Evolutionary conservation across 2,329 filamentous ascomycete genomes (phyloP).

Genomic region (Fusarium continuum): DNA sequence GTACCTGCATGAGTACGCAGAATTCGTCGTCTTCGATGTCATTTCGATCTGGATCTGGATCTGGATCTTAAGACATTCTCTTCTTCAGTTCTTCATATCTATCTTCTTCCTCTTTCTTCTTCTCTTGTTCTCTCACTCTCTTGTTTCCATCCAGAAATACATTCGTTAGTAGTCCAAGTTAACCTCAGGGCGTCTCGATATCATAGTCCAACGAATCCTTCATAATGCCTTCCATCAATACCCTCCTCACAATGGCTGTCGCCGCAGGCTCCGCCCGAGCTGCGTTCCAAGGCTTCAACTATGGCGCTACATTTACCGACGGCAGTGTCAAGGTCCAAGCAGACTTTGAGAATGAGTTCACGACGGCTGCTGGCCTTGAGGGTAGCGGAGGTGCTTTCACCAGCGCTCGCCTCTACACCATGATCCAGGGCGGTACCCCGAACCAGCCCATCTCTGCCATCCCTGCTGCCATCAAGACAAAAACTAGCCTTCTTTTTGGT

Average conservation of each 20-base stretch:
- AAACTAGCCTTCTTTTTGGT: conserved; percentile 81
- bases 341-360: conserved; percentile 78
- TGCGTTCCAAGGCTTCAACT: conserved; percentile 75
- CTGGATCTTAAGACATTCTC: background rate
- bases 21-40: conserved; percentile 8
- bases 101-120: background rate
- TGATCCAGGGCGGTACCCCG: conserved; percentile 73
- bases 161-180: conserved; percentile 25
- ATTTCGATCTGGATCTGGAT: conserved; percentile 9
- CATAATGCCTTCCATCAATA: conserved; percentile 47
- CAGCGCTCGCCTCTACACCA: conserved; percentile 79
- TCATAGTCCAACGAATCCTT: background rate
- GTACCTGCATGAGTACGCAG: conserved; percentile 27
- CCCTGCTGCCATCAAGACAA: conserved; percentile 81
- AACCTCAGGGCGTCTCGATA: too few species aligned
- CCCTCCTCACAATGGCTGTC: conserved; percentile 49
- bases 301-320: conserved; percentile 69
- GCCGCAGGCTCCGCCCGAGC: conserved; percentile 50
- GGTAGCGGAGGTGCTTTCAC: conserved; percentile 71
- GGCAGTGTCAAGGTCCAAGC: conserved; percentile 66
- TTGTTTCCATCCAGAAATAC: conserved; percentile 11
- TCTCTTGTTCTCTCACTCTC: background rate
- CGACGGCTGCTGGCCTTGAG: conserved; percentile 67
- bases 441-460: conserved; percentile 76
- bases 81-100: background rate